These are phyloP conservation scores for Termitomyces sp. DNA, from an alignment of 768 basidiomycete species.

Conservation along the genomic window DNA sequence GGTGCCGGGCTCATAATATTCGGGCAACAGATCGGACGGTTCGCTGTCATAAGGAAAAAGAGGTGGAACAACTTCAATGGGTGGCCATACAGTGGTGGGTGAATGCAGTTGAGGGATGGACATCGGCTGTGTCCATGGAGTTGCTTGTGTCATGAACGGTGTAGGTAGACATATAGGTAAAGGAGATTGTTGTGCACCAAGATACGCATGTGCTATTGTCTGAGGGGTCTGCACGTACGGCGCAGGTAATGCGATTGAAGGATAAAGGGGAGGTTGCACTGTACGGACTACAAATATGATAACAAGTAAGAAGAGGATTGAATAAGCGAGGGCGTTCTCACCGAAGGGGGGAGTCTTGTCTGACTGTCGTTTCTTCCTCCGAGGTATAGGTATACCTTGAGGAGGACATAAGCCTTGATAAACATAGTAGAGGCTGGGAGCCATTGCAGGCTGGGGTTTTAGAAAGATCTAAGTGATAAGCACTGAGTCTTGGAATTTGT, in stretches of 20 bases:
- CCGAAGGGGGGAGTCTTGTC: slow-evolving; percentile 1
- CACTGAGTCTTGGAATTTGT: not conserved
- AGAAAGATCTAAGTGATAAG: not conserved
- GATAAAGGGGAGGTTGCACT: slow-evolving; percentile 6
- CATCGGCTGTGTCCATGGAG: slow-evolving; percentile 4
- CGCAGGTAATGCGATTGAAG: not conserved
- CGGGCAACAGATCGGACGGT: not conserved
- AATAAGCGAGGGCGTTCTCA: not conserved
- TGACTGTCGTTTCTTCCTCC: not conserved
- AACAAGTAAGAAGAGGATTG: not conserved
- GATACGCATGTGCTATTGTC: not conserved
- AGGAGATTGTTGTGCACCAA: not conserved
- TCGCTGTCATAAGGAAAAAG: not conserved
- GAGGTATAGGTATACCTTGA: slow-evolving; percentile 7
- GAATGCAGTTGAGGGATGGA: not conserved
- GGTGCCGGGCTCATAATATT: slow-evolving; percentile 18
- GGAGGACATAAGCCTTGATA: not conserved
- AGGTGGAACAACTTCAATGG: slow-evolving; percentile 1
- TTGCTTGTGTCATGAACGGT: not conserved
- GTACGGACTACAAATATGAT: not conserved
- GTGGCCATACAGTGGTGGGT: slow-evolving; percentile 10
- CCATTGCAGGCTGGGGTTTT: not conserved
- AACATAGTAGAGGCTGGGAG: slow-evolving; percentile 1
- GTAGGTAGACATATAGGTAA: not conserved
- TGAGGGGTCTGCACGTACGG: slow-evolving; percentile 7